Evolutionary conservation across 2,329 filamentous ascomycete species (phyloP).

Genomic region (Trematosphaeria pertusa): DNA sequence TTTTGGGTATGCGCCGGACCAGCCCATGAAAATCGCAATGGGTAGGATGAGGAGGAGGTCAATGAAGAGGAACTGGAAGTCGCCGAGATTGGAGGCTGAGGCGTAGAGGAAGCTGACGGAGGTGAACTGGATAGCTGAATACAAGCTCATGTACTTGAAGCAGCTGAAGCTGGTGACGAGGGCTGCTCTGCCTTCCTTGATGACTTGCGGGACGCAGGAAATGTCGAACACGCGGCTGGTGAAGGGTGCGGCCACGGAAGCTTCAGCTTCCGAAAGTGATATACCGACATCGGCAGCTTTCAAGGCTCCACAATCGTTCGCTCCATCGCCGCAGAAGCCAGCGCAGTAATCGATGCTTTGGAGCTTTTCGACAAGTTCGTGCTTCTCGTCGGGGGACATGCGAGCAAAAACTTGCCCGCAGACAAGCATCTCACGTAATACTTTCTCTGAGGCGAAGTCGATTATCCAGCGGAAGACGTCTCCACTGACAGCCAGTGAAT

Average conservation of each 20-base stretch:
- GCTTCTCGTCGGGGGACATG: conserved; percentile 99
- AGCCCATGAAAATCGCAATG: conserved; percentile 98
- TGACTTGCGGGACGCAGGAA: conserved; percentile 90
- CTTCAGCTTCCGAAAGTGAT: conserved; percentile 94
- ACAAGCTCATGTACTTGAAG: conserved; percentile 99
- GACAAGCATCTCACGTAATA: conserved; percentile 87
- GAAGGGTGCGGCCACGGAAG: conserved; percentile 97
- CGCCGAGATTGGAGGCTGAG: conserved; percentile 89
- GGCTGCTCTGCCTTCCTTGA: conserved; percentile 89
- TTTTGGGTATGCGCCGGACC: conserved; percentile 82
- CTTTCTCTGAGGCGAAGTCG: conserved; percentile 83
- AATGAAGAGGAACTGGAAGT: conserved; percentile 98
- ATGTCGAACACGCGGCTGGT: conserved; percentile 97
- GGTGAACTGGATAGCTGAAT: conserved; percentile 99
- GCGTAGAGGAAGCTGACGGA: conserved; percentile 96
- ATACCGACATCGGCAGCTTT: conserved; percentile 98
- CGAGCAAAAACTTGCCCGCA: conserved; percentile 92
- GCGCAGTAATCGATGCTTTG: conserved; percentile 95
- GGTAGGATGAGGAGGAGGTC: conserved; percentile 91
- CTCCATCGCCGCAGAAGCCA: conserved; percentile 96
- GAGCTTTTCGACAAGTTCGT: conserved; percentile 95
- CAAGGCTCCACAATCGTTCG: conserved; percentile 95
- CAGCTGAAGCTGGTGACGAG: conserved; percentile 99
- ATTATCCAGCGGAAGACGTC: conserved; percentile 97
- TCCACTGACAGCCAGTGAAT: conserved; percentile 86